Base-by-base conservation (phyloP, 768 basidiomycete species). In the Filobasidium wieringae region DNA sequence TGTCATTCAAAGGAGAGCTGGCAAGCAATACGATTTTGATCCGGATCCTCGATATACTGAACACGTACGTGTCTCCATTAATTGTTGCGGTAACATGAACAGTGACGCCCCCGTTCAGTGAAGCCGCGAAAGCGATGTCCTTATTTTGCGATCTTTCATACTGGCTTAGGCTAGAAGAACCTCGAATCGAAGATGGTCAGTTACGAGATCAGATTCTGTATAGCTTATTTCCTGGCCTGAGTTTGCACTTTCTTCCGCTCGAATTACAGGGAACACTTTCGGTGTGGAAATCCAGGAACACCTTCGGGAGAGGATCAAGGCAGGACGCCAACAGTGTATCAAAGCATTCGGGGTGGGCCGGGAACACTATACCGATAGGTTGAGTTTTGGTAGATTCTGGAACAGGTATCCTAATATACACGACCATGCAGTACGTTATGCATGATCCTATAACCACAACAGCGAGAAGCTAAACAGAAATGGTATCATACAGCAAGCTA, bases 321-420 rank as follows among this genome's bases (percentile, higher is more conserved):
- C 24, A 2, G 33, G 41, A 7, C 22, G 24, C 12, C 39, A 26
- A 11, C 24, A 24, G 12, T 51, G 39, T 22, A 11, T 9, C 19
- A 53, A 34, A 26, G 9, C 33, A 7, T 41, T 47, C 27, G 30
- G 24, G 12, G 22, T 59, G 19, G 40, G 40, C 27, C 39, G 51
- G 30, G 29, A n/a, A 22, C 58, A 59, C 26, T 59, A 53, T 33
- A 40, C 36, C 22, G 58, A 59, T 51, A 31, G 58, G 34, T 43
- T 59, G 51, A 22, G 39, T 7, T 32, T 59, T 8, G 58, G 30
- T 17, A n/a, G 22, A 17, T 14, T 37, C 6, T 59, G 58, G 58
- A 51, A 51, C 22, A 37, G 51, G 43, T 59, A 26, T 26, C 58
- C 58, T n/a, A 53, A 59, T 26, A 34, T 59, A n/a, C 19, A 59